A percentile compares a stretch with the other conserved stretches of the same genome.
Conservation (phyloP, 768 basidiomycete genomes). For the Xerocomellus amylosporus region DNA sequence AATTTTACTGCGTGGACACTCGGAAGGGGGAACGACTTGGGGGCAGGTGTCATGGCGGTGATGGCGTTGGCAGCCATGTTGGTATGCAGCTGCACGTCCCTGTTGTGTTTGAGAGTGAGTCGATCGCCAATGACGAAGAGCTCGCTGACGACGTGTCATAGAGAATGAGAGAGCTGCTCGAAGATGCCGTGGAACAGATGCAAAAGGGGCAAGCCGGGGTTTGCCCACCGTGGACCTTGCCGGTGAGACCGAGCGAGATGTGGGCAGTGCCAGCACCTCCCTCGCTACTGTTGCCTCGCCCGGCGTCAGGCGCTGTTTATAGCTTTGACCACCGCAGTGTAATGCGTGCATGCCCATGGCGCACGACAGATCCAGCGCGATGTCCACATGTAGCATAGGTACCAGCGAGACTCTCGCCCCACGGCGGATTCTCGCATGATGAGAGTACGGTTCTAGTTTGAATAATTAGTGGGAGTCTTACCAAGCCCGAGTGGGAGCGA, state of each 20-base stretch:
- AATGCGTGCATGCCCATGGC: conserved; percentile 1
- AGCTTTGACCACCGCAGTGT: background rate
- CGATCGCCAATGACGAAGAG: background rate
- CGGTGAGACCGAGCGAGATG: background rate
- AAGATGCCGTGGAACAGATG: background rate
- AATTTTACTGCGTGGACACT: conserved; percentile 5
- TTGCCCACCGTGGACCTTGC: background rate
- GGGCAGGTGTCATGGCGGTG: conserved; percentile 68
- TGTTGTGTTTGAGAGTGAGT: conserved; percentile 72
- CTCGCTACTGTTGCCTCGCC: conserved; percentile 4
- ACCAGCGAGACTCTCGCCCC: background rate
- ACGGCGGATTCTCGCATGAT: background rate
- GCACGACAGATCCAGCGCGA: conserved; percentile 3
- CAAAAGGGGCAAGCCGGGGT: background rate
- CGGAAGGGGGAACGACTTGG: conserved; percentile 39
- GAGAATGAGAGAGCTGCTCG: background rate
- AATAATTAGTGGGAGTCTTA: conserved; percentile 2
- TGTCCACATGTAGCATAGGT: conserved; percentile 12
- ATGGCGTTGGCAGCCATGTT: conserved; percentile 57
- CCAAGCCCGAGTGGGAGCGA: conserved; percentile 12
- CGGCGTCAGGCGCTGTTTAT: conserved; percentile 5
- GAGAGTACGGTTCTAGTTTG: background rate
- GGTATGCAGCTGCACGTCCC: conserved; percentile 59
- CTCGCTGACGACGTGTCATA: conserved; percentile 8
- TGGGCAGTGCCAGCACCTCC: background rate